Conservation (phyloP, 306 rosid species). For the Lotus japonicus region DNA sequence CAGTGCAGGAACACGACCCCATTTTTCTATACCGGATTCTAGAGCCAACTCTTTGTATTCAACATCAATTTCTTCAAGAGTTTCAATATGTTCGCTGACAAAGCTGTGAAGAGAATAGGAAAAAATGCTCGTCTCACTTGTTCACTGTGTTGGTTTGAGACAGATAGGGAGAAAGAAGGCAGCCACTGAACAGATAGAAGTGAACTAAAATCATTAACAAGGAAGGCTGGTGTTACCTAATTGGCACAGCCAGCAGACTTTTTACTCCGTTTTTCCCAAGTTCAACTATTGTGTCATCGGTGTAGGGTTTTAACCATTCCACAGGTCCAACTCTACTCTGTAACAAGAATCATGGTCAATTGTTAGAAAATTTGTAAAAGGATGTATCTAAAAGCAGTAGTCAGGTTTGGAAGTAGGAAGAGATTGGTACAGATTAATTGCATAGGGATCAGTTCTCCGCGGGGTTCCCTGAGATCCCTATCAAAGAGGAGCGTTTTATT, state of each 20-base stretch:
- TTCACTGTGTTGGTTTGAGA: background rate
- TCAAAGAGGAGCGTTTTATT: background rate
- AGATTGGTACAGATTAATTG: conserved; percentile 6
- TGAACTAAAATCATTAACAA: background rate
- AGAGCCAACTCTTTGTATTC: conserved; percentile 96
- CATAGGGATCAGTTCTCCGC: background rate
- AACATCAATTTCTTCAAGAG: conserved; percentile 95
- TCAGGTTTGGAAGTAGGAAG: conserved; percentile 5
- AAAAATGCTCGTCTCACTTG: background rate
- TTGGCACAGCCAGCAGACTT: conserved; percentile 90
- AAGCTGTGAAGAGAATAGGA: conserved; percentile 59
- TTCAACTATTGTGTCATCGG: conserved; percentile 91
- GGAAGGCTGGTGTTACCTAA: conserved; percentile 49
- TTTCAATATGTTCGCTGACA: conserved; percentile 99
- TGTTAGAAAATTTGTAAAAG: conserved; percentile 15
- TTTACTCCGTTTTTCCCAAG: conserved; percentile 87
- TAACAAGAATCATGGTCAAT: conserved; percentile 15
- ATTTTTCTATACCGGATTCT: conserved; percentile 75
- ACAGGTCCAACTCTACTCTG: conserved; percentile 99
- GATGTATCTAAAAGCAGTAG: background rate
- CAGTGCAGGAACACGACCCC: conserved; percentile 99
- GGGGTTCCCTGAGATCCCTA: background rate
- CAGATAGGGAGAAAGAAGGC: background rate
- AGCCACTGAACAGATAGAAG: background rate
- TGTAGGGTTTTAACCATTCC: conserved; percentile 98